A percentile compares a stretch with the other conserved stretches of the same genome.
Evolutionary conservation across 2,329 filamentous ascomycete genomes (phyloP).

Genomic region (Passalora sequoiae): DNA sequence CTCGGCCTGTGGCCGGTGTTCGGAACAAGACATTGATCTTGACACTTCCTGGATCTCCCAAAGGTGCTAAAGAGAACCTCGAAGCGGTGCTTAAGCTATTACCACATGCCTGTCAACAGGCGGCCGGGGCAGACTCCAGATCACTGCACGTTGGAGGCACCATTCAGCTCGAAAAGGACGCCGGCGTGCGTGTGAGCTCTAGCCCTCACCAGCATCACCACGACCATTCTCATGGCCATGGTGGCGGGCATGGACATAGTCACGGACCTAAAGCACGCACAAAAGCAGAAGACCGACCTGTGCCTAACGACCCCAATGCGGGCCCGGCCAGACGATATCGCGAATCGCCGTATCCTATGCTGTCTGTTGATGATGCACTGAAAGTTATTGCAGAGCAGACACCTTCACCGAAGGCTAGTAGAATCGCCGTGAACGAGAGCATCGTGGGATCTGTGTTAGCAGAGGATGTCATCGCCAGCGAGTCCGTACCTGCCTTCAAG

Average conservation of each 20-base stretch:
- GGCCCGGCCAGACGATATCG: slow-evolving; percentile 67
- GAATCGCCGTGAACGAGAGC: slow-evolving; percentile 55
- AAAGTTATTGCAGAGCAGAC: slow-evolving; percentile 67
- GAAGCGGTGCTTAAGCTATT: slow-evolving; percentile 83
- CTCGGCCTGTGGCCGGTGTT: slow-evolving; percentile 83
- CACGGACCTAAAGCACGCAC: slow-evolving; percentile 67
- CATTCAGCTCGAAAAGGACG: slow-evolving; percentile 77
- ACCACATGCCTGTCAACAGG: slow-evolving; percentile 90
- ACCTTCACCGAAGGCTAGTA: slow-evolving; percentile 56
- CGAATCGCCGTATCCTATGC: slow-evolving; percentile 87
- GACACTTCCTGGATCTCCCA: slow-evolving; percentile 89
- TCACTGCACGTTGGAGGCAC: slow-evolving; percentile 73
- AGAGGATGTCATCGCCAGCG: slow-evolving; percentile 70
- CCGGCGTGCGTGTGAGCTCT: slow-evolving; percentile 45
- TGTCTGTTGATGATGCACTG: slow-evolving; percentile 77
- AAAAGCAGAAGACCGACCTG: slow-evolving; percentile 51
- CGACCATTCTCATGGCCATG: slow-evolving; percentile 36
- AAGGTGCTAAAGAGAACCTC: slow-evolving; percentile 90
- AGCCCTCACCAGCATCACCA: slow-evolving; percentile 23
- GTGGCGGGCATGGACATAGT: slow-evolving; percentile 46
- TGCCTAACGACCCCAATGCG: slow-evolving; percentile 56
- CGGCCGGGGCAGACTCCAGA: slow-evolving; percentile 76
- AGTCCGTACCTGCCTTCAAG: slow-evolving; percentile 85
- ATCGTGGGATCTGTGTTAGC: slow-evolving; percentile 77
- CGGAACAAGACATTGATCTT: slow-evolving; percentile 75